Evolutionary conservation across 257 asterid genomes (phyloP).

Genomic region (Echium plantagineum): DNA sequence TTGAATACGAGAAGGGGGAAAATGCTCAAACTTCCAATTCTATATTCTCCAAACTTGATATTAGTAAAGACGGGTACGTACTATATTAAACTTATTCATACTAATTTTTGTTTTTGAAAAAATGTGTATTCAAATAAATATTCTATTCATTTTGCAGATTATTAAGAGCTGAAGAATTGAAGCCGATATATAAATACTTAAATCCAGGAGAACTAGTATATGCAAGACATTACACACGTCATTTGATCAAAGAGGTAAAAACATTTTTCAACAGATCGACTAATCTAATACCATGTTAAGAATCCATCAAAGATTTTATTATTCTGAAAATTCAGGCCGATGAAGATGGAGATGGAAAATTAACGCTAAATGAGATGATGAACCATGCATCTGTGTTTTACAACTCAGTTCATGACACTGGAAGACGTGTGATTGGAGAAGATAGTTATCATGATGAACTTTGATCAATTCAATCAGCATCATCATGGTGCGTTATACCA

Average conservation of each 20-base stretch:
- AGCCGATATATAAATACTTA: constrained; percentile 18
- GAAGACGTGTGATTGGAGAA: constrained; percentile 1
- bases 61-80: constrained; percentile 22
- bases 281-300: no score
- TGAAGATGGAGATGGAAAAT: constrained; percentile 20
- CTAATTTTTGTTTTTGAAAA: no score
- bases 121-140: no score
- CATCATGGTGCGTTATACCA: not conserved
- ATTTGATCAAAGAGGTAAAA: constrained; percentile 18
- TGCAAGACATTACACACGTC: constrained; percentile 16
- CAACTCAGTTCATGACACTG: constrained; percentile 12
- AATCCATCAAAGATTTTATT: no score
- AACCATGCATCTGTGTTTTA: constrained; percentile 17
- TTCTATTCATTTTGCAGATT: constrained; percentile 21
- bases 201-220: constrained; percentile 23
- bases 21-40: constrained; percentile 7
- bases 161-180: constrained; percentile 24
- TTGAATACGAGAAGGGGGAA: constrained; percentile 15
- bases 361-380: constrained; percentile 20
- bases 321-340: constrained; percentile 20
- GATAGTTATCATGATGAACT: constrained; percentile 20
- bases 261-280: no score
- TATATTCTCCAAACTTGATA: constrained; percentile 20
- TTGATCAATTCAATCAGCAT: not conserved
- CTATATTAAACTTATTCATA: no score